These are phyloP conservation scores for Triticum urartu DNA, from an alignment of 176 grass and related monocot genomes.

Conservation along the genomic window DNA sequence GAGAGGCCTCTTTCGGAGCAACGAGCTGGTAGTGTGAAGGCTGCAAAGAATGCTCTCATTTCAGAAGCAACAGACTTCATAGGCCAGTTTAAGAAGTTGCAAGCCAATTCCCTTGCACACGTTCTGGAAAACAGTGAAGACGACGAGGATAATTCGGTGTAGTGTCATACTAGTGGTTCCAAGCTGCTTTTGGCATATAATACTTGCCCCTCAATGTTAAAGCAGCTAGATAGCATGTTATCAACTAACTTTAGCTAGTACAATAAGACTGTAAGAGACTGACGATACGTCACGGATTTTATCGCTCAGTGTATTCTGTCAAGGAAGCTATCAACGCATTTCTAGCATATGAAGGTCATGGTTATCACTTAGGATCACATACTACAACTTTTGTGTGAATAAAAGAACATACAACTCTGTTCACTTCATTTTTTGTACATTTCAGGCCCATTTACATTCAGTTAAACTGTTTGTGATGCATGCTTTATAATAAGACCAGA, in stretches of 20 bases:
- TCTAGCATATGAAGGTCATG: background rate
- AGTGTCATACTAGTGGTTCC: conserved; percentile 23
- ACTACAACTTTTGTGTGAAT: too few species aligned
- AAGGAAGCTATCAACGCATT: background rate
- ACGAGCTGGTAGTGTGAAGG: conserved; percentile 42
- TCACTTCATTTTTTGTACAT: background rate
- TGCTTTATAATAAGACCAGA: background rate
- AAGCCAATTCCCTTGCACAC: conserved; percentile 53
- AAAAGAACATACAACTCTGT: background rate
- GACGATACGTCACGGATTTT: background rate
- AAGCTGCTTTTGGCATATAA: conserved; percentile 6
- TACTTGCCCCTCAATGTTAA: background rate
- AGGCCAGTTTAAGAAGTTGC: conserved; percentile 54
- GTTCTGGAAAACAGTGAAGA: conserved; percentile 40
- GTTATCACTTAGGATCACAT: background rate
- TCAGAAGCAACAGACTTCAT: conserved; percentile 74
- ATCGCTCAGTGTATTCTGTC: background rate
- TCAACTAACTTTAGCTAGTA: background rate
- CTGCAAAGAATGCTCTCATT: conserved; percentile 61
- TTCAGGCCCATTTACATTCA: background rate
- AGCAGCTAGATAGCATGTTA: background rate
- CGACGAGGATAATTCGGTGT: conserved; percentile 27
- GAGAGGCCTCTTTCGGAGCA: conserved; percentile 10
- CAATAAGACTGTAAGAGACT: background rate
- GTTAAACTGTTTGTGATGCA: background rate